Evolutionary conservation across 2,329 filamentous ascomycete genomes (phyloP).

Genomic region (Metarhizium anisopliae): DNA sequence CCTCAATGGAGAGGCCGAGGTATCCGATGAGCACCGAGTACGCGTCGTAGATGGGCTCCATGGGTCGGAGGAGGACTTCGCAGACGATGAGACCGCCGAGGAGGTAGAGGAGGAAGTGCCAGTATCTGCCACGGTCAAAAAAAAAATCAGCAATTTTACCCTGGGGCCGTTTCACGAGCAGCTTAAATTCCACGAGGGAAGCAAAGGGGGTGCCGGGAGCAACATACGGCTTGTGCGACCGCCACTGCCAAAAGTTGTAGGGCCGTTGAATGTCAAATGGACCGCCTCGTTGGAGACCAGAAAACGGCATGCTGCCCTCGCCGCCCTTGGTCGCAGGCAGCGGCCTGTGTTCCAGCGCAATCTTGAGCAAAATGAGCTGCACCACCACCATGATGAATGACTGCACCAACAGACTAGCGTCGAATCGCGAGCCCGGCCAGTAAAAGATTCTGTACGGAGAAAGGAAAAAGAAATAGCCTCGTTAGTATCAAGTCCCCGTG

Average conservation of each 20-base stretch:
- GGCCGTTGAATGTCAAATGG: slow-evolving; percentile 42
- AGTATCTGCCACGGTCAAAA: slow-evolving; percentile 43
- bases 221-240: slow-evolving; percentile 55
- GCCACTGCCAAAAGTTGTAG: slow-evolving; percentile 80
- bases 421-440: slow-evolving; percentile 58
- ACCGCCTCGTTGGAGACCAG: slow-evolving; percentile 34
- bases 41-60: slow-evolving; percentile 46
- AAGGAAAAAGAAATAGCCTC: too few species aligned
- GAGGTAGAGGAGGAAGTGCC: slow-evolving; percentile 66
- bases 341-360: slow-evolving; percentile 60
- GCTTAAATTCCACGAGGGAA: not conserved
- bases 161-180: not conserved
- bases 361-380: slow-evolving; percentile 55
- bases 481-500: not conserved
- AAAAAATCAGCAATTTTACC: not conserved
- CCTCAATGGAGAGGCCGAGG: slow-evolving; percentile 70
- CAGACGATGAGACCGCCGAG: slow-evolving; percentile 49
- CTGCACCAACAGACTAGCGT: slow-evolving; percentile 53
- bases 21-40: slow-evolving; percentile 65
- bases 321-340: slow-evolving; percentile 50
- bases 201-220: not conserved
- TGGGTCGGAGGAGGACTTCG: slow-evolving; percentile 57
- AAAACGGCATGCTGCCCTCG: slow-evolving; percentile 54
- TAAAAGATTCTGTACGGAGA: slow-evolving; percentile 50
- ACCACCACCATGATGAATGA: slow-evolving; percentile 57